A percentile compares a stretch with the other conserved stretches of the same genome.
phyloP scores from a whole-genome alignment of 352 stramenopile genomes.

The Phytophthora boehmeriae region DNA sequence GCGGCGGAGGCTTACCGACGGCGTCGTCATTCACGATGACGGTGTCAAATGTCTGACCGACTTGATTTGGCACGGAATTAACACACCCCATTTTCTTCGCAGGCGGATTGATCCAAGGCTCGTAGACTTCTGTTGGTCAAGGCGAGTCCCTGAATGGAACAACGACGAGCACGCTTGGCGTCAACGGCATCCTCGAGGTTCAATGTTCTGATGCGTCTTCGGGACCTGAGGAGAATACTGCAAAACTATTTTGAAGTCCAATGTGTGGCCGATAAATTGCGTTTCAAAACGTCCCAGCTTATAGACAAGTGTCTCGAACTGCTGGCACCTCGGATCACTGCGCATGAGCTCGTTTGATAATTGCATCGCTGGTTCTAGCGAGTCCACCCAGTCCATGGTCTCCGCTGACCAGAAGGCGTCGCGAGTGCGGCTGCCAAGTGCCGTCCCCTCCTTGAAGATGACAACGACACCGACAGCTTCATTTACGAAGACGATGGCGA shows the following conservation, averaged over 20 bases:
- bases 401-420: slow-evolving; percentile 16
- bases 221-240: too few relatives aligned
- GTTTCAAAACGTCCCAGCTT: slow-evolving; percentile 23
- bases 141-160: slow-evolving; percentile 12
- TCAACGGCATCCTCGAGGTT: slow-evolving; percentile 17
- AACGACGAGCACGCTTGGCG: neutral
- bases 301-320: slow-evolving; percentile 4
- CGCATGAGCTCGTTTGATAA: slow-evolving; percentile 25
- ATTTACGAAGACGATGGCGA: slow-evolving; percentile 40
- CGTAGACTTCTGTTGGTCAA: slow-evolving; percentile 9
- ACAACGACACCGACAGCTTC: slow-evolving; percentile 32
- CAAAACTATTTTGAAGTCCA: too few relatives aligned
- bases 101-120: slow-evolving; percentile 5
- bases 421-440: slow-evolving; percentile 17
- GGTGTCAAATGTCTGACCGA: slow-evolving; percentile 49
- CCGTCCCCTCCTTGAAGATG: slow-evolving; percentile 36
- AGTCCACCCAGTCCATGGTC: slow-evolving; percentile 19
- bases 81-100: slow-evolving; percentile 57
- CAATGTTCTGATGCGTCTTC: slow-evolving; percentile 19
- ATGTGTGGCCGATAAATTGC: neutral
- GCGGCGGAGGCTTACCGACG: slow-evolving; percentile 22
- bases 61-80: slow-evolving; percentile 60
- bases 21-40: slow-evolving; percentile 40
- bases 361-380: slow-evolving; percentile 2
- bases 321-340: neutral